These are phyloP conservation scores for Heliamphora exappendiculata DNA, from an alignment of 148 eudicot species.

Conservation along the genomic window DNA sequence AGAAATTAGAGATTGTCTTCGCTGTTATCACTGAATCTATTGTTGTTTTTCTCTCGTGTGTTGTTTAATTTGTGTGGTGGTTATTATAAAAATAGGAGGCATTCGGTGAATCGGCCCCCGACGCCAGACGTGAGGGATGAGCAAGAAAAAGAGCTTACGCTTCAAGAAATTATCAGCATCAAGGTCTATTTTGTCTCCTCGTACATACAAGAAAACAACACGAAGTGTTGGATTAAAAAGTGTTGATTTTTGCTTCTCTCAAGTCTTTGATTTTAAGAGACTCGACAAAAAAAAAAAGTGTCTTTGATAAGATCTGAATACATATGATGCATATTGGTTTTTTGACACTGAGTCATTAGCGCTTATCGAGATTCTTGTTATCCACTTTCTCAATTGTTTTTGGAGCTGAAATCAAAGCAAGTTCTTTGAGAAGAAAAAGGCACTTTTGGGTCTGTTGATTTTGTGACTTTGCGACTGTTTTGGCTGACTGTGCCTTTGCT, in stretches of 20 bases:
- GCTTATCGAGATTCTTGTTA: neutral
- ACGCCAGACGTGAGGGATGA: constrained; percentile 68
- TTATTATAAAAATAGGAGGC: constrained; percentile 42
- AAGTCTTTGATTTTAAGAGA: neutral
- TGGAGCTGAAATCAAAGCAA: constrained; percentile 1
- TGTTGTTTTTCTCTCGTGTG: neutral
- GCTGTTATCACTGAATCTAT: neutral
- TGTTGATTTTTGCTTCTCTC: neutral
- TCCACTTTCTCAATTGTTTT: neutral
- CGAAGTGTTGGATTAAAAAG: neutral
- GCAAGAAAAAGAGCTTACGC: constrained; percentile 44
- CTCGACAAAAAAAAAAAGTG: neutral
- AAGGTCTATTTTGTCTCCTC: constrained; percentile 33
- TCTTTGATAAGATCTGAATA: neutral
- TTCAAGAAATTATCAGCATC: constrained; percentile 55
- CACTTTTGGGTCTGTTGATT: neutral
- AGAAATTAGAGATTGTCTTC: neutral
- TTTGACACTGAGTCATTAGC: neutral
- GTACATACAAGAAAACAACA: neutral
- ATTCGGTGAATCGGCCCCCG: constrained; percentile 77
- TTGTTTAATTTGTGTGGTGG: constrained; percentile 1
- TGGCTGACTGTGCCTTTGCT: neutral
- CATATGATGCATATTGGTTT: neutral
- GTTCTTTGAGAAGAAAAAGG: neutral
- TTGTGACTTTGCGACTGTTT: neutral